Percentiles rank a stretch among this genome's conserved stretches.
Conservation (phyloP, 345 rosid genomes). For the Trapa bicornis region DNA sequence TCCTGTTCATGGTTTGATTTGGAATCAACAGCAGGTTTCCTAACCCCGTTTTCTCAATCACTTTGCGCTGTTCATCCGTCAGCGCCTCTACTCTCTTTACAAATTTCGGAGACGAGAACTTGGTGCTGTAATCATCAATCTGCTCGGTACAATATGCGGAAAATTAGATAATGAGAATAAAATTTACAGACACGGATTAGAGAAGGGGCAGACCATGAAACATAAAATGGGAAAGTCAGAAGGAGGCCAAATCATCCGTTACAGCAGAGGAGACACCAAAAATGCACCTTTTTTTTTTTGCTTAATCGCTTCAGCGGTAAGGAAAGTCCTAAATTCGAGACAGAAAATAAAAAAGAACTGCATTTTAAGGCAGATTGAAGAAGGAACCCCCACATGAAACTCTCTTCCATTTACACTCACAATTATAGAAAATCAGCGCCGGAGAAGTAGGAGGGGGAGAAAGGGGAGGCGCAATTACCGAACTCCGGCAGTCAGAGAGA, state of each 20-base stretch:
- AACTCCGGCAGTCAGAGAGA: neutral
- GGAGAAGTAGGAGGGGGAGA: neutral
- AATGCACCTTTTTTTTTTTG: neutral
- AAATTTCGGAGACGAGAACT: slow-evolving; percentile 30
- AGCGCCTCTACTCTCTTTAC: slow-evolving; percentile 26
- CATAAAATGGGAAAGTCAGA: neutral
- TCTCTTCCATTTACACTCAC: neutral
- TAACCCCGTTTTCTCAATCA: slow-evolving; percentile 21
- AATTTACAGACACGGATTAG: neutral
- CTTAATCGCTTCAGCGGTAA: neutral
- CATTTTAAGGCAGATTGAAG: neutral
- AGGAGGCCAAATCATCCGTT: neutral
- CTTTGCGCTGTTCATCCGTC: slow-evolving; percentile 15
- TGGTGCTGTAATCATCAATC: slow-evolving; percentile 27
- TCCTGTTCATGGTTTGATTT: slow-evolving; percentile 27
- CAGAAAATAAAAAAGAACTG: neutral
- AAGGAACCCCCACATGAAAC: neutral
- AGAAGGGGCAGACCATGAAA: neutral
- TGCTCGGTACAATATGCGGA: slow-evolving; percentile 6
- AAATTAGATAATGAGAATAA: neutral
- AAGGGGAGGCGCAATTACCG: neutral
- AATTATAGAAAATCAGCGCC: neutral
- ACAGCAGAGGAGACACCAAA: neutral
- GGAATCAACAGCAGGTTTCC: slow-evolving; percentile 27
- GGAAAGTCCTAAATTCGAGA: neutral